Base-by-base conservation (phyloP, 345 rosid species). In the Salix koriyanagi region DNA sequence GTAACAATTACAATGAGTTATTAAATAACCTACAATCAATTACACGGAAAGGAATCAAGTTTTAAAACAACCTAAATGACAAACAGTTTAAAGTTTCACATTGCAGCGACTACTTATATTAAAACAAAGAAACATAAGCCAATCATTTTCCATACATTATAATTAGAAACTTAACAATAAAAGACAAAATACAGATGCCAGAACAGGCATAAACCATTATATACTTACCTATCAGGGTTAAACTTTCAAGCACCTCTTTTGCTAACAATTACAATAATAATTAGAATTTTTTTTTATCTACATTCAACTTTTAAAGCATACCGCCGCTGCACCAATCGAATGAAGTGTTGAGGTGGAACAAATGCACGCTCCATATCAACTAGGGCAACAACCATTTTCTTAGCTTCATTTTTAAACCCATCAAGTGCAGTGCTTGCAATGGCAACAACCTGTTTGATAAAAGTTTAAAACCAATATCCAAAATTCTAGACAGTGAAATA, bases 331-430 rank as follows among this genome's bases (percentile, higher is more conserved):
- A 96, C 96, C 80, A 96, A 87, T 50, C 99, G 97, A 78, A 96
- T 96, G 83, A 96, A 96, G 81, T 96, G 99, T 74, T 96, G 99
- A 77, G 99, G 98, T 73, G 99, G 99, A 79, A 96, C 99, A 87
- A 96, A 96, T 44, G 88, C 98, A 64, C 99, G 98, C 82, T 96
- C 99, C 99, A 96, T 96, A 82, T 96, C 99, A 72, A 96, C 98
- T 44, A 96, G 85, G 26, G 99, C 98, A 81, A 96, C 89, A 2
- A 96, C 99, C 99, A 96, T 94, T 80, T 91, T 94, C 81, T 85
- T 94, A 61, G 99, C 91, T 84, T 96, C 98, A 85, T 67, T 88
- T 87, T 94, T 96, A 84, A 96, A 96, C 60, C 85, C 90, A 82
- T 96, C 99, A 70, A 96, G 93, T 41, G 98, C 99, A 79, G 87